phyloP scores from a whole-genome alignment of 306 rosid genomes.

The Glycine soja region DNA sequence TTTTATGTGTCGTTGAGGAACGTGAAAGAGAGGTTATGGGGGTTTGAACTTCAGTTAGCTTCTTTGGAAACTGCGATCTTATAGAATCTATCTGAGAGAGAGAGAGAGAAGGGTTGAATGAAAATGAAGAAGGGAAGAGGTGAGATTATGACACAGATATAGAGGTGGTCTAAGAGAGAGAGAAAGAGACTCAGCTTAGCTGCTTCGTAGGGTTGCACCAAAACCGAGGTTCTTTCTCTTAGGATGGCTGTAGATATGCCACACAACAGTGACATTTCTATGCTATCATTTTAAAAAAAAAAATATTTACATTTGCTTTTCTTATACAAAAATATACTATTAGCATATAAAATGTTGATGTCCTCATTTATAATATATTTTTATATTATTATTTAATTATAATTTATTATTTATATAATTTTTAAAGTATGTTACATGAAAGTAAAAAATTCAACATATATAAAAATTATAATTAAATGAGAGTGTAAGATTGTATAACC shows the following conservation, averaged over 20 bases:
- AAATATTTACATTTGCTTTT: too few relatives aligned
- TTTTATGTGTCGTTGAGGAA: conserved; percentile 14
- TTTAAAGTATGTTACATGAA: too few relatives aligned
- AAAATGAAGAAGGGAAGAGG: not conserved
- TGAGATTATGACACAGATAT: conserved; percentile 71
- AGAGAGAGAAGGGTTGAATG: too few relatives aligned
- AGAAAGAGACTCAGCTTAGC: not conserved
- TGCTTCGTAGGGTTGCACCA: conserved; percentile 58
- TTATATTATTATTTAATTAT: too few relatives aligned
- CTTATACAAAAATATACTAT: too few relatives aligned
- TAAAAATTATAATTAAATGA: too few relatives aligned
- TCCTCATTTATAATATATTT: too few relatives aligned
- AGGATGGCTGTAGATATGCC: not conserved
- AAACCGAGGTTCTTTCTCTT: conserved; percentile 55
- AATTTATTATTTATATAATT: too few relatives aligned
- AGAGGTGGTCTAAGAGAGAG: conserved; percentile 55
- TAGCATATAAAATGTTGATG: too few relatives aligned
- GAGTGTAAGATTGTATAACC: too few relatives aligned
- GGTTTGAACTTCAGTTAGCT: conserved; percentile 21
- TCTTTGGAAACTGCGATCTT: conserved; percentile 71
- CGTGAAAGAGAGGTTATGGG: conserved; percentile 52
- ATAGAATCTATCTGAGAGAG: conserved; percentile 20
- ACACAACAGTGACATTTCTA: conserved; percentile 30
- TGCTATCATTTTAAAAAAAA: not conserved
- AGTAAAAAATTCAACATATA: too few relatives aligned